Conservation (phyloP, 2,329 filamentous ascomycete species). For the Fusarium albosuccineum region DNA sequence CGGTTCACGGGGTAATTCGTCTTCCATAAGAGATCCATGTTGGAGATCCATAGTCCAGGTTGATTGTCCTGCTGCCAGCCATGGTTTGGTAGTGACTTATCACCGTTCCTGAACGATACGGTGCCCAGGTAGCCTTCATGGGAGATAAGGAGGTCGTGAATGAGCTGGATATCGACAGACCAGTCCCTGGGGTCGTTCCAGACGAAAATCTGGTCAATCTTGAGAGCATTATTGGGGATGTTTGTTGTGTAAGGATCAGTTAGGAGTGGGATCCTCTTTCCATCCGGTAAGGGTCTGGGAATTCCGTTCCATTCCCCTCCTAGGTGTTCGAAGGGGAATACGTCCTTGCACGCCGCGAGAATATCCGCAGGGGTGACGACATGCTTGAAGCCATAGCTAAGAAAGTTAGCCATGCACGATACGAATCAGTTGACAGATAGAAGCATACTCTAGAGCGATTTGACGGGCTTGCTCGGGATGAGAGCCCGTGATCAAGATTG, state of each 20-base stretch:
- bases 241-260: constrained; percentile 50
- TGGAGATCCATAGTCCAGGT: constrained; percentile 87
- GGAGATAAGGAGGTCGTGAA: constrained; percentile 86
- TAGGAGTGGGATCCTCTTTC: constrained; percentile 49
- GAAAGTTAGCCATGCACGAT: not conserved
- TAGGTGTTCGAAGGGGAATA: constrained; percentile 82
- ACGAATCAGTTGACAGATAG: constrained; percentile 31
- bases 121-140: constrained; percentile 85
- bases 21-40: constrained; percentile 91
- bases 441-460: constrained; percentile 75
- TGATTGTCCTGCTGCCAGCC: constrained; percentile 89
- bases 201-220: constrained; percentile 91
- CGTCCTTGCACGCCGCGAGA: constrained; percentile 75
- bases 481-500: constrained; percentile 81
- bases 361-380: constrained; percentile 92
- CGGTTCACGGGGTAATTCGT: constrained; percentile 86
- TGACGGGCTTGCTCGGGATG: constrained; percentile 74
- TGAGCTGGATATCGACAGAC: constrained; percentile 89
- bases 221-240: constrained; percentile 65
- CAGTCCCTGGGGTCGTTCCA: constrained; percentile 98
- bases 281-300: constrained; percentile 49
- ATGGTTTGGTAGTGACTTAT: constrained; percentile 71
- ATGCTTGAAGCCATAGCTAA: constrained; percentile 77
- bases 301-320: constrained; percentile 49
- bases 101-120: constrained; percentile 78